Evolutionary conservation across 2,329 filamentous ascomycete species (phyloP), one percentile per base, ranked within the genome.

Genomic region (Xylaria digitata): DNA sequence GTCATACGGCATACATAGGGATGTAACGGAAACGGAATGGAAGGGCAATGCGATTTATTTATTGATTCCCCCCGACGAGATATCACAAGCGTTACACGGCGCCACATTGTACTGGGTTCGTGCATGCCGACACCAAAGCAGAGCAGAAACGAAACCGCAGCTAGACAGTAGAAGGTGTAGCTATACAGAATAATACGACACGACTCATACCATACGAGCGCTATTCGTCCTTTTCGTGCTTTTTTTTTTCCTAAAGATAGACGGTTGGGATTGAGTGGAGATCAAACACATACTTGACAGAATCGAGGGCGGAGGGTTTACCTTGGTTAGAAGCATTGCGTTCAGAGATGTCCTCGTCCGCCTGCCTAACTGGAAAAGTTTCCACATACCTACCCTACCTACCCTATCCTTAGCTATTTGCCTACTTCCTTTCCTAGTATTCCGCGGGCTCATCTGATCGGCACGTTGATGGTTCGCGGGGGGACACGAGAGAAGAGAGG

Each of bases 1-100:
- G 45, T 54, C 34, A 48, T 32, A 57, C 45, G 49, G 21, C 23
- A 46, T 57, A 46, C 55, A 58, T 37, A 23, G 55, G 43, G 21
- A 57, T 26, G 52, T 42, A 54, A 42, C 19, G 34, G 15, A 42
- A 32, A 37, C 34, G 52, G 32, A 2, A 21, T 15, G 40, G 53
- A 50, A 45, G n/a, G 23, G 46, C 60, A 7, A 62, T 17, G 30
- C 48, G 13, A 54, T 37, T 11, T 53, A 37, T 53, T 48, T 15
- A 46, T 45, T 61, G 57, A 53, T 61, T 52, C 45, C 46, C 57
- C 49, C 32, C 6, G 6, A 21, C n/a, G 6, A 13, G n/a, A 21
- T 37, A 53, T 4, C 9, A 21, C 15, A 21, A 19, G 30, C 9
- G 13, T 1, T n/a, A 9, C 6, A 46, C n/a, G 26, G 49, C 6